phyloP scores from a whole-genome alignment of 2,329 filamentous ascomycete species.

The Lachnellula hyalina region DNA sequence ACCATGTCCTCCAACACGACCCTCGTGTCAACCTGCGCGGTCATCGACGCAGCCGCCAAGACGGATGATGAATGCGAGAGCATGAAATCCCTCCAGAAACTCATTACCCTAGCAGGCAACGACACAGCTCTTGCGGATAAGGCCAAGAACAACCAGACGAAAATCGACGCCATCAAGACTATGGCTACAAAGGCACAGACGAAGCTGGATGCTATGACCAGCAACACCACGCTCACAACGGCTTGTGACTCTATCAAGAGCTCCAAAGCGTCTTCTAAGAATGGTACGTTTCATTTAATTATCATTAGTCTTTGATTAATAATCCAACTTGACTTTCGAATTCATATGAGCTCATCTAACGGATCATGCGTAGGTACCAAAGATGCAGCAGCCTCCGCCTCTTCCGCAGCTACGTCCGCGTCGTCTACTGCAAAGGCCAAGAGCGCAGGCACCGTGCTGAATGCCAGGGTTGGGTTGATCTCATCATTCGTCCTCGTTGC shows the following conservation, averaged over 20 bases:
- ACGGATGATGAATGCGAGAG: constrained; percentile 27
- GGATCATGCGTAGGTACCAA: constrained; percentile 2
- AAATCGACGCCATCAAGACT: constrained; percentile 32
- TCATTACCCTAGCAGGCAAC: constrained; percentile 30
- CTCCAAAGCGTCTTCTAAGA: constrained; percentile 4
- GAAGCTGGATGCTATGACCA: constrained; percentile 29
- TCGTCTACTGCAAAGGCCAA: constrained; percentile 7
- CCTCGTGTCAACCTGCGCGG: constrained; percentile 31
- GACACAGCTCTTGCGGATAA: constrained; percentile 29
- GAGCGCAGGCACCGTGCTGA: constrained; percentile 11
- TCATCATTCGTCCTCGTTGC: constrained; percentile 15
- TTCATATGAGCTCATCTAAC: not conserved
- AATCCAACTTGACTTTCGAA: not conserved
- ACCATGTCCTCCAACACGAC: constrained; percentile 34
- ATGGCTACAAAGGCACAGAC: constrained; percentile 26
- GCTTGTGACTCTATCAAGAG: constrained; percentile 6
- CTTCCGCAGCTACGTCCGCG: constrained; percentile 3
- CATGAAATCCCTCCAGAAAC: constrained; percentile 25
- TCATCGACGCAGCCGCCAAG: constrained; percentile 30
- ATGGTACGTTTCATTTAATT: constrained; percentile 4
- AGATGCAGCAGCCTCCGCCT: constrained; percentile 10
- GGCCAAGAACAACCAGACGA: constrained; percentile 34
- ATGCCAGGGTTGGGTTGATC: constrained; percentile 13
- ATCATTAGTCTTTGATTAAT: not conserved
- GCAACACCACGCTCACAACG: constrained; percentile 33